Conservation (phyloP, 1,284 basidiomycete genomes). For the Cutaneotrichosporon arboriforme region DNA sequence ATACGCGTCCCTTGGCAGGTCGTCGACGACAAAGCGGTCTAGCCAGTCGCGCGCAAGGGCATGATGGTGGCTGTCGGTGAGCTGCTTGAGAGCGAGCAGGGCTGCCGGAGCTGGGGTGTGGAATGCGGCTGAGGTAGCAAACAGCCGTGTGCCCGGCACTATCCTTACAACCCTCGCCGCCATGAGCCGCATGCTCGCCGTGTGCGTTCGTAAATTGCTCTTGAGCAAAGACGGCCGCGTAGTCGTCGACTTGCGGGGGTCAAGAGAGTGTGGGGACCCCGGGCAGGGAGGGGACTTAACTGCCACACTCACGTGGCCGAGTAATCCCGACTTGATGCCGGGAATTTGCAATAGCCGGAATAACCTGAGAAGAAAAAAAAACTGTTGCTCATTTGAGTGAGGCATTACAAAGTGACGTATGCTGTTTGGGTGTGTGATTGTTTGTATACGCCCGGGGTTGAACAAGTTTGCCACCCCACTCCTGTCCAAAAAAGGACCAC, state of each 20-base stretch:
- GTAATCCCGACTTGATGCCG: not conserved
- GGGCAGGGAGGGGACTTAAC: not conserved
- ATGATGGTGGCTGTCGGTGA: constrained; percentile 24
- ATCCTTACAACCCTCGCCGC: too few relatives aligned
- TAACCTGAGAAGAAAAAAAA: not conserved
- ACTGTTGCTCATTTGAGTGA: not conserved
- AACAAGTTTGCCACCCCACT: not conserved
- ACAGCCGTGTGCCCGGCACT: too few relatives aligned
- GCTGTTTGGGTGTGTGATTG: too few relatives aligned
- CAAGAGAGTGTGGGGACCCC: not conserved
- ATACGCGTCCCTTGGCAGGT: constrained; percentile 39
- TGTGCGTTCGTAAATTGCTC: too few relatives aligned
- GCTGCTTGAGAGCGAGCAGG: constrained; percentile 13
- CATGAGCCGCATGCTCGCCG: too few relatives aligned
- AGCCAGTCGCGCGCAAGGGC: constrained; percentile 32
- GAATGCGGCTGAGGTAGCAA: too few relatives aligned
- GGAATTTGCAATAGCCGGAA: not conserved
- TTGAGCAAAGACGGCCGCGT: too few relatives aligned
- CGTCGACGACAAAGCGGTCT: constrained; percentile 28
- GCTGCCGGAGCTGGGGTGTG: constrained; percentile 1
- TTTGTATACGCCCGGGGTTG: not conserved
- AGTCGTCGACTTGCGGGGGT: too few relatives aligned
- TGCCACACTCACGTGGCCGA: not conserved
- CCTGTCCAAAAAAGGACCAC: not conserved
- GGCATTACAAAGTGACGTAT: not conserved